Evolutionary conservation across 2,329 filamentous ascomycete species (phyloP).

Genomic region (Fusarium globosum): DNA sequence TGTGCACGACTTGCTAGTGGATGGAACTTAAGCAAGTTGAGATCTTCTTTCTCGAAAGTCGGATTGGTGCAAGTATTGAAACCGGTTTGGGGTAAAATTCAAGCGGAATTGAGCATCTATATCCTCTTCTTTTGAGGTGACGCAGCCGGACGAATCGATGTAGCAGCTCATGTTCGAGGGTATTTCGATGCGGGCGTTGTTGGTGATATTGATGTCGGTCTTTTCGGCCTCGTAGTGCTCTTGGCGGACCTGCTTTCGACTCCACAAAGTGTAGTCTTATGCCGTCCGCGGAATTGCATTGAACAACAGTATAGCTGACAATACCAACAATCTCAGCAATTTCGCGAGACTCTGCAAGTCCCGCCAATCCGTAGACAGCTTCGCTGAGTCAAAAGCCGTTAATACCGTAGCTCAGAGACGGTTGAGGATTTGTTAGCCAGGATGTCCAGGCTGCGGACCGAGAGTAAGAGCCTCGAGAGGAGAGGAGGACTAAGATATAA

Average conservation of each 20-base stretch:
- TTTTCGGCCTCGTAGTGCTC: not conserved
- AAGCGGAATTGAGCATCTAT: not conserved
- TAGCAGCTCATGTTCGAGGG: not conserved
- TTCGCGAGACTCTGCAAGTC: not conserved
- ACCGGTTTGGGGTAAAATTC: not conserved
- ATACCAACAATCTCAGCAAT: not conserved
- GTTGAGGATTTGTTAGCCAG: rapidly evolving
- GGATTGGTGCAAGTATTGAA: not conserved
- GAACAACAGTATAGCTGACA: not conserved
- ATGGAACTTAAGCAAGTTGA: too few relatives aligned
- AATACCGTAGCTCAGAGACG: rapidly evolving
- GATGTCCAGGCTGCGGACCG: too few relatives aligned
- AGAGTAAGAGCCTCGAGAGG: too few relatives aligned
- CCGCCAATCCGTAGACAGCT: rapidly evolving
- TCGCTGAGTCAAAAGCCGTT: rapidly evolving
- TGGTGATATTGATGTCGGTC: not conserved
- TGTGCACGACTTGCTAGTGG: too few relatives aligned
- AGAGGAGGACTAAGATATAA: too few relatives aligned
- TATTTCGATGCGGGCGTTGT: not conserved
- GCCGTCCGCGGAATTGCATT: too few relatives aligned
- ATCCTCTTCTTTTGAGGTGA: rapidly evolving
- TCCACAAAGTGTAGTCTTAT: not conserved
- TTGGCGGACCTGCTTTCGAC: not conserved
- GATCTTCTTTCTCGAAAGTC: not conserved
- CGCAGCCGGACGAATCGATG: not conserved